These are phyloP conservation scores for Beauveria pseudobassiana DNA, from an alignment of 2,329 filamentous ascomycete species.

Conservation along the genomic window DNA sequence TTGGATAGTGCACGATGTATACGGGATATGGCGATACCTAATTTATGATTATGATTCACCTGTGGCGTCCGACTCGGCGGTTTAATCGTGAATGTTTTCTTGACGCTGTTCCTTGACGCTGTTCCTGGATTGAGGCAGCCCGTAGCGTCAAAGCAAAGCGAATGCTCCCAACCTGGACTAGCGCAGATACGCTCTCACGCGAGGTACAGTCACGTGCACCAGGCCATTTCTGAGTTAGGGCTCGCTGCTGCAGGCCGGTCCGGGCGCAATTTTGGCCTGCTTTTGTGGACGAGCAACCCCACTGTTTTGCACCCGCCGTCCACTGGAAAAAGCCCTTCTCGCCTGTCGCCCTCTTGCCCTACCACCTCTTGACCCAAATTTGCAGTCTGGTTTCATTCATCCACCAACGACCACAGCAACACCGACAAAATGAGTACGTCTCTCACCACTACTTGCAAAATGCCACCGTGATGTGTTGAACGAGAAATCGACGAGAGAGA, in stretches of 20 bases:
- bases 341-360: conserved; percentile 4
- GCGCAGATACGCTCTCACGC: not conserved
- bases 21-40: conserved; percentile 12
- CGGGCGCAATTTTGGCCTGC: not conserved
- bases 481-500: not conserved
- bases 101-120: no score
- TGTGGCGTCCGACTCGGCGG: not conserved
- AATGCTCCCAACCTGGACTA: not conserved
- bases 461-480: not conserved
- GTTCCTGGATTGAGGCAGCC: no score
- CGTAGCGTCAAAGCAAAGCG: not conserved
- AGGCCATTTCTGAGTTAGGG: conserved; percentile 24
- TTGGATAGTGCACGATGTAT: not conserved
- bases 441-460: conserved; percentile 5
- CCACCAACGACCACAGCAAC: conserved; percentile 30
- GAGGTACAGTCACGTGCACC: conserved; percentile 25
- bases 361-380: conserved; percentile 7
- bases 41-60: conserved; percentile 8
- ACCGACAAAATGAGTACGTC: conserved; percentile 54
- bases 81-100: not conserved
- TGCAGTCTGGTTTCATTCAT: conserved; percentile 19
- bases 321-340: conserved; percentile 26
- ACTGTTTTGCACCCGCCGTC: conserved; percentile 14
- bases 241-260: conserved; percentile 15
- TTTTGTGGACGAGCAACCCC: conserved; percentile 2